Evolutionary conservation across 1,284 basidiomycete species (phyloP), one percentile per base, ranked within the genome.

Genomic region (Bondarzewia mesenterica): DNA sequence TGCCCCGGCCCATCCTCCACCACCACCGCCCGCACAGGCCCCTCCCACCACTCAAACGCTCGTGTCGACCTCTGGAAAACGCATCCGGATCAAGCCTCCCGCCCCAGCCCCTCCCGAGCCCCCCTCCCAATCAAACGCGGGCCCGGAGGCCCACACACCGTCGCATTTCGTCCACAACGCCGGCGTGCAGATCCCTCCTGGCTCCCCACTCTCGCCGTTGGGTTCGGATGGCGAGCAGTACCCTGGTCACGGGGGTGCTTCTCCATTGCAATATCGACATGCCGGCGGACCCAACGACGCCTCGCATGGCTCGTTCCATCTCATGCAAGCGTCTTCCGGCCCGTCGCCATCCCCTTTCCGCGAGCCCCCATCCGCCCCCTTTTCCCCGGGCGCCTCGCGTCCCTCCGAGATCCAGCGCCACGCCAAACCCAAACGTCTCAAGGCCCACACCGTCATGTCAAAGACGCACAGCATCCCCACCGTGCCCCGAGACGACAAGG

Each of bases 371-470:
- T 18, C 41, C 5, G 22, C 25, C 25, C 20, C 22, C 12, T n/a
- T 22, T 8, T 8, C 41, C 12, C 8, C 7, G 14, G 16, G 10
- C 8, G 41, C 41, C n/a, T 52, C 60, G 25, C 65, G 27, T 0
- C 66, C 67, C 0, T 67, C 68, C 4, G 71, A 71, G 8, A 58
- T 69, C 35, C 73, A 74, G 55, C 65, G 70, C 14, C 68, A 69
- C 50, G 72, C 72, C 67, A 78, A 85, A 55, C 81, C 83, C 1
- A 89, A 89, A 55, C 72, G 85, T 7, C 66, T 87, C 29, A 89
- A 88, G 62, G 80, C 84, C 42, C 85, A 89, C 59, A 85, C 82
- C 4, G 82, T 89, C 35, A 83, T 78, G 1, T 80, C 79, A 51
- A 85, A 82, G 62, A 84, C 72, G 60, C 80, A 73, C 56, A 81